Percentiles rank a stretch among this genome's conserved stretches.
Conservation (phyloP, 257 asterid species). For the Penstemon eatonii region DNA sequence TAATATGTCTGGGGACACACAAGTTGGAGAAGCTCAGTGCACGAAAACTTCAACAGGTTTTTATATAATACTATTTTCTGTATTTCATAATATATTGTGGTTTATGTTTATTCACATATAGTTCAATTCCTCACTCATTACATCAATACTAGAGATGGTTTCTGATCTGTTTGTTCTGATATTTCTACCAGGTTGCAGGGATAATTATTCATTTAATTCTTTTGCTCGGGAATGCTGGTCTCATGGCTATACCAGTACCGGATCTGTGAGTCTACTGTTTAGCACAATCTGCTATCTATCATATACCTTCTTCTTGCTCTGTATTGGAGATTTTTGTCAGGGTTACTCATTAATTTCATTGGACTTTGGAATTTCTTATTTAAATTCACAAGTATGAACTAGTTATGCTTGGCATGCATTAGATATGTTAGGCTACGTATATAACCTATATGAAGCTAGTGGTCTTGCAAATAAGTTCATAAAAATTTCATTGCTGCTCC, state of each 20-base stretch:
- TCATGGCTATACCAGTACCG: conserved; percentile 26
- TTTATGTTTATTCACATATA: not conserved
- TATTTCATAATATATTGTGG: not conserved
- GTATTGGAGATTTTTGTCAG: conserved; percentile 16
- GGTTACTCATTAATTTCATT: not conserved
- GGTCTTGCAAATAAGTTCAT: conserved; percentile 3
- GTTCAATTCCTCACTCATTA: not conserved
- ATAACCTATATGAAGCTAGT: not conserved
- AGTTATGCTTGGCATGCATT: not conserved
- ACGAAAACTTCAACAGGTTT: conserved; percentile 50
- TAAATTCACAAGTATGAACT: not conserved
- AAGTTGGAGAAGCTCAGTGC: conserved; percentile 27
- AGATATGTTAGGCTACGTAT: not conserved
- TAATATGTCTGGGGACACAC: conserved; percentile 34
- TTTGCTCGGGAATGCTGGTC: conserved; percentile 24
- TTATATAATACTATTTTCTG: not conserved
- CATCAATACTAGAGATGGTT: conserved; percentile 2
- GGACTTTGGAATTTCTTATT: too few species aligned
- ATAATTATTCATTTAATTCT: conserved; percentile 32
- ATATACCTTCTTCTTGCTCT: not conserved
- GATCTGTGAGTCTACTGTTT: conserved; percentile 44
- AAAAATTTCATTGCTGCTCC: not conserved
- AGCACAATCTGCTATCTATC: not conserved
- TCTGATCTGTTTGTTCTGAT: conserved; percentile 25
- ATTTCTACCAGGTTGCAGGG: conserved; percentile 37